Conservation (phyloP, 768 basidiomycete species). For the Tephrocybe sp. region DNA sequence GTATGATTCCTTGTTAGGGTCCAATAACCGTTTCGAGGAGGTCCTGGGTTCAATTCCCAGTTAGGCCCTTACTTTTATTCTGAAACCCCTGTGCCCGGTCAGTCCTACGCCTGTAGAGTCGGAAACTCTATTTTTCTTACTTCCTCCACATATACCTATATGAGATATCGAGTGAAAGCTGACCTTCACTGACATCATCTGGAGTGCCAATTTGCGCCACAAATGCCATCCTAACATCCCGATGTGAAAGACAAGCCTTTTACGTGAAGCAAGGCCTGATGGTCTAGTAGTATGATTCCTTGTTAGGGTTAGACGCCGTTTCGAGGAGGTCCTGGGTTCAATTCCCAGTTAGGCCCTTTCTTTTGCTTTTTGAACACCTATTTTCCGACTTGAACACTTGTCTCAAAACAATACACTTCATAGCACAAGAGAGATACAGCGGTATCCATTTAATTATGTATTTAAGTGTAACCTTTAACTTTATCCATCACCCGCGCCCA, state of each 20-base stretch:
- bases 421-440: no score
- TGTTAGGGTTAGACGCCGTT: slow-evolving; percentile 29
- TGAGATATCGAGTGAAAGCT: no score
- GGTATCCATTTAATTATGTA: background rate
- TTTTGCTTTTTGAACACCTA: background rate
- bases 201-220: no score
- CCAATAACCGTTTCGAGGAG: background rate
- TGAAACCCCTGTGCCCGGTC: no score
- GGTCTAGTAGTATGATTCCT: slow-evolving; percentile 46
- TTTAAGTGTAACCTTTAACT: background rate
- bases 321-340: slow-evolving; percentile 22
- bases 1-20: slow-evolving; percentile 45
- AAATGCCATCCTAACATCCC: no score
- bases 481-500: slow-evolving; percentile 6
- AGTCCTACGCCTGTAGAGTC: no score
- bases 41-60: slow-evolving; percentile 21
- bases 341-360: slow-evolving; percentile 17
- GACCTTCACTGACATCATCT: no score
- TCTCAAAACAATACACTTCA: no score
- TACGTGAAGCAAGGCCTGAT: slow-evolving; percentile 29
- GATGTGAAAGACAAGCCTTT: no score
- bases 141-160: no score
- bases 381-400: no score
- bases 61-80: slow-evolving; percentile 13
- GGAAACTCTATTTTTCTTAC: no score